Evolutionary conservation across 2,329 filamentous ascomycete genomes (phyloP).

Genomic region (Ascochyta viciae-villosae): DNA sequence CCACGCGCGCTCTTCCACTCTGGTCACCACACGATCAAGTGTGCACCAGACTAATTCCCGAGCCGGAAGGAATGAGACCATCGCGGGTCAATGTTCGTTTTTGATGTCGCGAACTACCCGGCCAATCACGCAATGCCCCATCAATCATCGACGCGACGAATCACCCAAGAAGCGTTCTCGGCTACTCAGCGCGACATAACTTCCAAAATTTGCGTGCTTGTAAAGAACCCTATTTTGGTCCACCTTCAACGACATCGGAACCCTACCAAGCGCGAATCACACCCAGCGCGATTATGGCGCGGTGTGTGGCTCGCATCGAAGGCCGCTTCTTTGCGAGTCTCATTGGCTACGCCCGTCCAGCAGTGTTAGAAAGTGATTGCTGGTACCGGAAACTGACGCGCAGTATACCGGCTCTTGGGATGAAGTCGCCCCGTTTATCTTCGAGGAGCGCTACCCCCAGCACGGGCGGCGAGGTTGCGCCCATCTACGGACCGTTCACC

Average conservation of each 20-base stretch:
- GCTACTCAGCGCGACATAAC: slow-evolving; percentile 18
- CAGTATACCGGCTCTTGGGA: background rate
- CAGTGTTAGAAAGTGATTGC: background rate
- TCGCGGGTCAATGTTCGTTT: slow-evolving; percentile 17
- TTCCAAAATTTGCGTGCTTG: slow-evolving; percentile 36
- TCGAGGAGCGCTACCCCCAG: slow-evolving; percentile 1
- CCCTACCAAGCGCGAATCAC: slow-evolving; percentile 5
- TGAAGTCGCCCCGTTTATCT: background rate
- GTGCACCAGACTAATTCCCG: slow-evolving; percentile 16
- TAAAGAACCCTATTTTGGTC: background rate
- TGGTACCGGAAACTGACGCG: background rate
- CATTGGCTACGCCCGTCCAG: background rate
- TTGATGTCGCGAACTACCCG: slow-evolving; percentile 37
- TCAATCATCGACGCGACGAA: slow-evolving; percentile 27
- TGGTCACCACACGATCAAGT: slow-evolving; percentile 11
- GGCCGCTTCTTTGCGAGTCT: background rate
- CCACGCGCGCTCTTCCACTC: slow-evolving; percentile 12
- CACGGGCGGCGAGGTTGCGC: background rate
- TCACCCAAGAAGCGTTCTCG: slow-evolving; percentile 18
- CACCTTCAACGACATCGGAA: slow-evolving; percentile 3
- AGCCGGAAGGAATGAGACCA: slow-evolving; percentile 12
- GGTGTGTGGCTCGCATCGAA: slow-evolving; percentile 1
- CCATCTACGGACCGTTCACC: slow-evolving; percentile 1
- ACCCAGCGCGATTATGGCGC: background rate
- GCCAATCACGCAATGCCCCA: slow-evolving; percentile 46